Percentiles rank a stretch among this genome's conserved stretches.
Evolutionary conservation across 148 eudicot genomes (phyloP).

Genomic region (Drosera capensis): DNA sequence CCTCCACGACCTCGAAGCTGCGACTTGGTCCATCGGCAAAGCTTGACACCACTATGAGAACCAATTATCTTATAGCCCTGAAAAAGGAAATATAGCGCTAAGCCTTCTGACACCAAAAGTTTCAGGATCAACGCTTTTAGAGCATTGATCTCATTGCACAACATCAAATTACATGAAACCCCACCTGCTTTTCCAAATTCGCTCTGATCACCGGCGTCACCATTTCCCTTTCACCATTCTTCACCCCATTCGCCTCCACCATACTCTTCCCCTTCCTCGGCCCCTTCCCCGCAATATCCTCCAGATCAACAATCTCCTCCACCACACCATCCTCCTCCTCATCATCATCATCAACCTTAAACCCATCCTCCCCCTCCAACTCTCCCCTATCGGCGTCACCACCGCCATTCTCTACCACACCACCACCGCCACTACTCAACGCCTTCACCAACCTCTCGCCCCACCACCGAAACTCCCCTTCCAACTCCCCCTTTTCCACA

Average conservation of each 20-base stretch:
- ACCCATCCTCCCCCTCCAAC: conserved; percentile 19
- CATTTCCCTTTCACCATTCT: conserved; percentile 63
- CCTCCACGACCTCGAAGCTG: conserved; percentile 99
- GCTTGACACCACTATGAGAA: conserved; percentile 95
- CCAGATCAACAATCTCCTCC: conserved; percentile 60
- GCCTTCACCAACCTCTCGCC: conserved; percentile 33
- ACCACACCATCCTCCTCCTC: conserved; percentile 24
- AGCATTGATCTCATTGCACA: neutral
- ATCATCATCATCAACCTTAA: conserved; percentile 34
- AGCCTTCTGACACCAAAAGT: neutral
- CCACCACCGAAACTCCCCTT: conserved; percentile 62
- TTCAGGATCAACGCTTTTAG: neutral
- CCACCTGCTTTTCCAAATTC: conserved; percentile 79
- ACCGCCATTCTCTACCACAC: conserved; percentile 28
- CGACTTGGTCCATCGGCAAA: conserved; percentile 95
- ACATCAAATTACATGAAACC: neutral
- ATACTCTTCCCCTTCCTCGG: conserved; percentile 37
- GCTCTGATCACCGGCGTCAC: conserved; percentile 87
- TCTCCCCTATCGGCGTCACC: conserved; percentile 7
- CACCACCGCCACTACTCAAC: conserved; percentile 41
- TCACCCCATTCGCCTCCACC: conserved; percentile 30
- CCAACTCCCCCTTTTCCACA: conserved; percentile 62
- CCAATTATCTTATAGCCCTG: conserved; percentile 99
- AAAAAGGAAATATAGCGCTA: conserved; percentile 2
- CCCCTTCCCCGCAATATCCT: conserved; percentile 85